Conservation (phyloP, 1,139 yeast genomes). For the Meyerozyma elateridarum region DNA sequence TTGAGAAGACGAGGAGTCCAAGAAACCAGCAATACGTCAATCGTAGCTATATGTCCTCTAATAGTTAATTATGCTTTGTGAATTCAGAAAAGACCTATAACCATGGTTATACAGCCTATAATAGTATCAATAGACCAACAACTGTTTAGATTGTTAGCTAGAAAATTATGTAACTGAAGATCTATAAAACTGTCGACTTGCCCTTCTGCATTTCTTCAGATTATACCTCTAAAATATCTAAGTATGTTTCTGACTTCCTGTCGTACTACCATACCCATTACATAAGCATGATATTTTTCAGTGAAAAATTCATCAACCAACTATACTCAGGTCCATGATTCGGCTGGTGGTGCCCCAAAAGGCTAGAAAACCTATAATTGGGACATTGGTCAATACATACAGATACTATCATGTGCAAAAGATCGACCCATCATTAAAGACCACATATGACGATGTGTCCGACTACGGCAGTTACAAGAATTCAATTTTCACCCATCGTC, state of each 20-base stretch:
- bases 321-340: constrained; percentile 2
- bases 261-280: constrained; percentile 1
- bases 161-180: no score
- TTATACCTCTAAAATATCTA: no score
- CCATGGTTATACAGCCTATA: no score
- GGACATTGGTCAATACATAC: background rate
- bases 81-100: no score
- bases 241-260: background rate
- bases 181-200: no score
- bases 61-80: no score
- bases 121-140: no score
- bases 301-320: constrained; percentile 1
- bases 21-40: no score
- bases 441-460: constrained; percentile 26
- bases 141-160: no score
- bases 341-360: constrained; percentile 1
- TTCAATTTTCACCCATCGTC: constrained; percentile 42
- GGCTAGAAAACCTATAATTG: background rate
- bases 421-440: constrained; percentile 22
- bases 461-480: constrained; percentile 41
- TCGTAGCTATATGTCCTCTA: no score
- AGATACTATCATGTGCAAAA: constrained; percentile 21
- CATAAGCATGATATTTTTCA: constrained; percentile 1
- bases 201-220: no score
- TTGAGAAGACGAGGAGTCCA: no score